phyloP scores from a whole-genome alignment of 1,139 yeast genomes.

The Nakaseomyces glabratus region DNA sequence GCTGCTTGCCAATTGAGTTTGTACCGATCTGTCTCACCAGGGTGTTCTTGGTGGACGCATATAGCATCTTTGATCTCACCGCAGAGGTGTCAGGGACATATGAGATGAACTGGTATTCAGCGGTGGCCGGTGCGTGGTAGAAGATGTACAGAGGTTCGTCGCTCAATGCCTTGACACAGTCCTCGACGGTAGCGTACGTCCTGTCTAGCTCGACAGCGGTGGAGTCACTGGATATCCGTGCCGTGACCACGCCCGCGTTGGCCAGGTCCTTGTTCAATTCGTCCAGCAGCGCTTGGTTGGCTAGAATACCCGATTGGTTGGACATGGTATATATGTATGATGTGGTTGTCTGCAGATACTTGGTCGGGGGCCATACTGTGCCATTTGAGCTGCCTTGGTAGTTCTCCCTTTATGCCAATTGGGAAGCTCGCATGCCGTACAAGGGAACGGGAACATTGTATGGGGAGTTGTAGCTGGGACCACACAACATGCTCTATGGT shows the following conservation, averaged over 20 bases:
- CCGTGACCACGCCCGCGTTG: conserved; percentile 27
- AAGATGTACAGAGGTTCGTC: conserved; percentile 57
- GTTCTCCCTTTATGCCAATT: too few species aligned
- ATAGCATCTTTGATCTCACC: conserved; percentile 81
- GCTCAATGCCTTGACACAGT: conserved; percentile 23
- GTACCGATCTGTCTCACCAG: conserved; percentile 66
- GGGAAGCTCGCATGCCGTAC: too few species aligned
- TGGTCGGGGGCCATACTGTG: too few species aligned
- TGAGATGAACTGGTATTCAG: conserved; percentile 50
- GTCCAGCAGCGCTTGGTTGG: conserved; percentile 38
- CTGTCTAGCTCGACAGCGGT: conserved; percentile 41
- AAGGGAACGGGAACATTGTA: too few species aligned
- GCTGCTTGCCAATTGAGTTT: conserved; percentile 46
- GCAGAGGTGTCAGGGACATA: conserved; percentile 83
- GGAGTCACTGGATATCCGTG: conserved; percentile 34
- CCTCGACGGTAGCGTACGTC: conserved; percentile 32
- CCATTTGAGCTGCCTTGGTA: too few species aligned
- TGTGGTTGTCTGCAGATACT: too few species aligned
- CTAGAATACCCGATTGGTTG: conserved; percentile 60
- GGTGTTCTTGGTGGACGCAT: conserved; percentile 81
- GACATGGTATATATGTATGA: too few species aligned
- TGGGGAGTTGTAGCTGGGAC: too few species aligned
- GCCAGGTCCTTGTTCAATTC: conserved; percentile 19
- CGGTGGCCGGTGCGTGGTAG: conserved; percentile 34
- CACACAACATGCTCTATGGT: too few species aligned